A percentile compares a stretch with the other conserved stretches of the same genome.
Conservation (phyloP, 2,329 filamentous ascomycete species). For the Talaromyces sp. region DNA sequence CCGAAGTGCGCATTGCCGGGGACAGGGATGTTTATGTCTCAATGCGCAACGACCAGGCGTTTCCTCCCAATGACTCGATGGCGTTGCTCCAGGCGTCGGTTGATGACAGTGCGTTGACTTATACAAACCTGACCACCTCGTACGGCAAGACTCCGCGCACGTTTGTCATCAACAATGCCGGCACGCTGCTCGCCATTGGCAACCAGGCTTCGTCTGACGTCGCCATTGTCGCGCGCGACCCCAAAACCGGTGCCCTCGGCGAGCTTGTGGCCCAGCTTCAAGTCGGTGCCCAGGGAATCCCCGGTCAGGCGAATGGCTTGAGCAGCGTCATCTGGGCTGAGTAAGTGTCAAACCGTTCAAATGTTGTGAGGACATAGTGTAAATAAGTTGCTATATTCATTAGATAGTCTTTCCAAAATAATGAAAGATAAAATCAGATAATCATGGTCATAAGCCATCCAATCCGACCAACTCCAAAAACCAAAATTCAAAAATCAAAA, state of each 20-base stretch:
- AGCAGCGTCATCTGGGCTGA: constrained; percentile 34
- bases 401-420: background rate
- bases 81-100: constrained; percentile 23
- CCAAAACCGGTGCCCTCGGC: constrained; percentile 56
- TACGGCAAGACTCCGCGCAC: constrained; percentile 64
- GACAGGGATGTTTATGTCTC: constrained; percentile 25
- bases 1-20: constrained; percentile 21
- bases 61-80: constrained; percentile 20
- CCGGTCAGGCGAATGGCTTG: constrained; percentile 25
- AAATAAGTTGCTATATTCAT: background rate
- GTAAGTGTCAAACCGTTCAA: constrained; percentile 10
- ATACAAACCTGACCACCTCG: constrained; percentile 55
- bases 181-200: constrained; percentile 61
- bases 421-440: background rate
- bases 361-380: background rate
- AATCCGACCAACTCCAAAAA: constrained; percentile 2
- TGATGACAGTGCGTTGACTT: constrained; percentile 56
- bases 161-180: constrained; percentile 62
- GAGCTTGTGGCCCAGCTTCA: constrained; percentile 25
- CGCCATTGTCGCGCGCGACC: constrained; percentile 58
- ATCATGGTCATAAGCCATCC: background rate
- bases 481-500: background rate
- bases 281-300: constrained; percentile 25
- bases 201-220: constrained; percentile 60
- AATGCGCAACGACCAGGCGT: constrained; percentile 26